These are phyloP conservation scores for Lumnitzera racemosa DNA, from an alignment of 345 rosid genomes.

Conservation along the genomic window DNA sequence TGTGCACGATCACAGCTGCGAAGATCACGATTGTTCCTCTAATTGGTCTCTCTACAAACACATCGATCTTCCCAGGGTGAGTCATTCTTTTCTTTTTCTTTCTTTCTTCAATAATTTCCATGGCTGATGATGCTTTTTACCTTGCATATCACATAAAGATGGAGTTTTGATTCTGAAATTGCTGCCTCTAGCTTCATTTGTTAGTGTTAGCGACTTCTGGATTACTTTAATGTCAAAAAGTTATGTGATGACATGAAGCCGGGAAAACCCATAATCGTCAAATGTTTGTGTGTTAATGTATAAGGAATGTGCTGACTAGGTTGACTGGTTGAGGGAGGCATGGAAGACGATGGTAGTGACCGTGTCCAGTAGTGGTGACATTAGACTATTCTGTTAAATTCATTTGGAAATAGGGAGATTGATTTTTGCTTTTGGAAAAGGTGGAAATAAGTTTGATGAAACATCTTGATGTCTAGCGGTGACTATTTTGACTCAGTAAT, in stretches of 20 bases:
- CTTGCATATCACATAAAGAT: neutral
- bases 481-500: too few species aligned
- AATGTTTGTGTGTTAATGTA: too few species aligned
- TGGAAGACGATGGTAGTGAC: too few species aligned
- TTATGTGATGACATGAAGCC: neutral
- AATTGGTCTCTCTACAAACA: slow-evolving; percentile 95
- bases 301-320: too few species aligned
- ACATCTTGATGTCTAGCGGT: too few species aligned
- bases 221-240: neutral
- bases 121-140: neutral
- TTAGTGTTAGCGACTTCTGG: neutral
- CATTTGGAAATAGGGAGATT: too few species aligned
- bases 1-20: slow-evolving; percentile 83
- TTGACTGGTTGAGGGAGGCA: too few species aligned
- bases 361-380: too few species aligned
- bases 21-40: slow-evolving; percentile 86
- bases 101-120: neutral
- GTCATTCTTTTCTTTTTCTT: neutral
- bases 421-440: too few species aligned
- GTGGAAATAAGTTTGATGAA: too few species aligned
- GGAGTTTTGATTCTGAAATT: neutral
- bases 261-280: neutral
- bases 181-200: neutral
- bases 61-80: slow-evolving; percentile 80
- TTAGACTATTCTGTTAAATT: too few species aligned